Evolutionary conservation across 176 grass and related monocot species (phyloP), one percentile per base, ranked within the genome.

Genomic region (Rhipidocladum racemiflorum): DNA sequence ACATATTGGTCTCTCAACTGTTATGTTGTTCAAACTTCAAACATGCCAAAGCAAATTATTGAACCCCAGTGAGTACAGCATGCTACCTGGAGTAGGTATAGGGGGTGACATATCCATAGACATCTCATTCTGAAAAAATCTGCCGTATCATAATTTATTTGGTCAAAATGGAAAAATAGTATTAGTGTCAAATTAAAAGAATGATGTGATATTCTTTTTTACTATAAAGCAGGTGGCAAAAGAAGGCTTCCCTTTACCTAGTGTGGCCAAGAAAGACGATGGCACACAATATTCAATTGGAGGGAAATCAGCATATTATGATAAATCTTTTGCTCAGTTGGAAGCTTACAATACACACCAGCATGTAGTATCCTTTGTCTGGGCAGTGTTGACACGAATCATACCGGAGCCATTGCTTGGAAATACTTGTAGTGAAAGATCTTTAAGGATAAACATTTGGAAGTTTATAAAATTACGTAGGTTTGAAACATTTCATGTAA

Each of bases 341-440:
- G 85, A 88, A 80, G 89, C 78, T 77, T 97, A 89, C 63, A 92
- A 64, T 68, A 91, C 88, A 68, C 78, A 91, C 62, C 84, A 94
- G 24, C 81, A 94, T 84, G 92, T 97, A 42, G 78, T 84, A 76
- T 90, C 95, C 74, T 97, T 97, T 85, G 74, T 94, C 25, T 94
- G 90, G 81, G 92, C 95, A 71, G 85, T 90, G 71, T 82, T 87
- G 44, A 85, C 81, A 89, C 87, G 77, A 21, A 91, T 97, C 73
- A 44, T 97, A 51, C 95, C 95, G 16, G 59, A 77, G 34, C 76
- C 88, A 56, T 87, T 97, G 68, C 83, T 97, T 82, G 95, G 90
- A 64, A 88, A 88, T 70, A 87, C 75, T 85, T 73, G 51, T 70
- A 85, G 77, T 66, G 87, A 89, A 90, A 97, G 92, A 89, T 78